phyloP scores from a whole-genome alignment of 495 filamentous ascomycete species.

The Podospora tetraspora region DNA sequence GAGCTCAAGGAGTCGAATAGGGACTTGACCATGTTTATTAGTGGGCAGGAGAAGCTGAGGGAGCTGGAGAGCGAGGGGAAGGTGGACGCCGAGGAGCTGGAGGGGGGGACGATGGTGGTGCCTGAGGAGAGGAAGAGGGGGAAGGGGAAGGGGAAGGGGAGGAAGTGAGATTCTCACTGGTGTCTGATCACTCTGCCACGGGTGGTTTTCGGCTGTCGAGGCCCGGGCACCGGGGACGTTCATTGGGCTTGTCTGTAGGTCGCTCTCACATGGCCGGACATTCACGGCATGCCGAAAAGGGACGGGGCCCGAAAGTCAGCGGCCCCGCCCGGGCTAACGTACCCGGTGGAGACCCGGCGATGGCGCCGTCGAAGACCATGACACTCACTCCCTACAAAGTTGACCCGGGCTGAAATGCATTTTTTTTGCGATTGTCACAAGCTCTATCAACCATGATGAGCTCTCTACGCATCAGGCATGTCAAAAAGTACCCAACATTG shows the following conservation, averaged over 20 bases:
- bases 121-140: constrained; percentile 43
- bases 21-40: constrained; percentile 89
- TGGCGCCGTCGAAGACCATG: neutral
- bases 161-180: constrained; percentile 7
- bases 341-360: neutral
- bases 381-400: neutral
- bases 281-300: neutral
- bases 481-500: neutral
- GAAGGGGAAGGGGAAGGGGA: constrained; percentile 20
- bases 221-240: neutral
- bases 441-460: neutral
- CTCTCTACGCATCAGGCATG: neutral
- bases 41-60: constrained; percentile 72
- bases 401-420: neutral
- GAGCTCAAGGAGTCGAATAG: constrained; percentile 77
- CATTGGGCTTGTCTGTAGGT: neutral
- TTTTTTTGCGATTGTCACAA: neutral
- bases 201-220: neutral
- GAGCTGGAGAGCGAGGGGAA: constrained; percentile 58
- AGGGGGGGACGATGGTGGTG: constrained; percentile 46
- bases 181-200: neutral
- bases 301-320: neutral
- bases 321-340: neutral
- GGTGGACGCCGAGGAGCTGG: constrained; percentile 50
- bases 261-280: neutral